Base-by-base conservation (phyloP, 164 flowering plant genomes). In the Tinospora cordifolia region DNA sequence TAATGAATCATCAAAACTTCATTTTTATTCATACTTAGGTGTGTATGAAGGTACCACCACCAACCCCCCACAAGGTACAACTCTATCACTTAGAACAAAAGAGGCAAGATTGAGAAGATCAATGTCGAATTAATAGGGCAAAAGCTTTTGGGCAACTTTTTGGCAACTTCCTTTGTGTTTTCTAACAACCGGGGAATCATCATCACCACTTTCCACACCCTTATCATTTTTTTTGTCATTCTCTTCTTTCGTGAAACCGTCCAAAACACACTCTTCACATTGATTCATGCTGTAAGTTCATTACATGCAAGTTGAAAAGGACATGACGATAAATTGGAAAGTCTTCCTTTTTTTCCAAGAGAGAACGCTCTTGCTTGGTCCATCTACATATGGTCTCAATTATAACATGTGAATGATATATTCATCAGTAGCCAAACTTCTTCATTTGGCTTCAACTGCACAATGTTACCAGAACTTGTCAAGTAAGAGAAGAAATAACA, bases 281-380 rank as follows among this genome's bases (percentile, higher is more conserved):
- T 60, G 36, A 6, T 65, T 65, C 51, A 11, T 65, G 27, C 15
- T 40, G n/a, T 30, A 30, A 11, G 38, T 66, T 46, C 69, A 66
- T 46, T 58, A 66, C 69, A 66, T 44, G 69, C 60, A 30, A 6
- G 26, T 66, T 25, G 38, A 46, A 19, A 38, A 38, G 21, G 47
- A 38, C 13, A 25, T 36, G 46, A 64, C 8, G 30, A 26, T 12
- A 57, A 66, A 66, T 51, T n/a, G 21, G 22, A 68, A 15, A 14
- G 62, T 40, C 41, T 68, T 54, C 70, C 44, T 51, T 68, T 19
- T 27, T 68, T 68, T 38, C 8, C 27, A 68, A 6, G 59, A 67
- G 40, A 47, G 59, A 67, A 67, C 30, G 26, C 62, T 68, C 26
- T 8, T 30, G 44, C 70, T 30, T 34, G 70, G 70, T 51, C 58